These are phyloP conservation scores for Tylopilus cervinicoccineus DNA, from an alignment of 768 basidiomycete genomes.

Conservation along the genomic window DNA sequence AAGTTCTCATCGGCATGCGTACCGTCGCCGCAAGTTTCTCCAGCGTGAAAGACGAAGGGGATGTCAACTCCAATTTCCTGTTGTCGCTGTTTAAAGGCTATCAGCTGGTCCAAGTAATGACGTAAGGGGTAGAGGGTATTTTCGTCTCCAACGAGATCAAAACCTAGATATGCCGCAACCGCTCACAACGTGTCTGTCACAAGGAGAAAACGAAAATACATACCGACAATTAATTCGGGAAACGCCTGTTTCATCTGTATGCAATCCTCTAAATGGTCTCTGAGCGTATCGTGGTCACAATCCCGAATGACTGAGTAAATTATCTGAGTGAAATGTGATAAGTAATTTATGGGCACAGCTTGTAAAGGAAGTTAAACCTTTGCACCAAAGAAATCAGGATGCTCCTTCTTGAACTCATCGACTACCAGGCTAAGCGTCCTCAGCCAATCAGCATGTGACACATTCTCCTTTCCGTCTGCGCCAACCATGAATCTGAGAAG, in stretches of 20 bases:
- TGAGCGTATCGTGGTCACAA: constrained; percentile 52
- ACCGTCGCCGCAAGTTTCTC: constrained; percentile 49
- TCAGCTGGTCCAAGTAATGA: constrained; percentile 57
- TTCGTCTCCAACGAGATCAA: constrained; percentile 64
- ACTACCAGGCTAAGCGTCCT: constrained; percentile 48
- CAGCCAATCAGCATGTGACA: constrained; percentile 61
- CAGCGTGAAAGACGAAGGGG: constrained; percentile 78
- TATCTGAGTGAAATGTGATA: constrained; percentile 38
- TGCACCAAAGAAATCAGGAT: constrained; percentile 61
- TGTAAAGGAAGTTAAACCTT: constrained; percentile 37
- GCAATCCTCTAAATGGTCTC: constrained; percentile 71
- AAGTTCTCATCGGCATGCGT: constrained; percentile 52
- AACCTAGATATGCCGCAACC: constrained; percentile 20
- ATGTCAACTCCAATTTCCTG: constrained; percentile 53
- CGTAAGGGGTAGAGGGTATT: constrained; percentile 55
- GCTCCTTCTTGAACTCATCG: constrained; percentile 52
- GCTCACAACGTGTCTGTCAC: neutral
- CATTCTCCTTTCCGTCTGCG: constrained; percentile 50
- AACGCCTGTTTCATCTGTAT: constrained; percentile 69
- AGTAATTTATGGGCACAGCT: neutral
- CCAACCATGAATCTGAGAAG: constrained; percentile 49
- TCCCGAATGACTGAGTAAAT: constrained; percentile 66
- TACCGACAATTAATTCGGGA: constrained; percentile 67
- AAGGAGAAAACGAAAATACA: constrained; percentile 3
- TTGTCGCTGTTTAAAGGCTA: constrained; percentile 46